Conservation (phyloP, 2,329 filamentous ascomycete species). For the Hymenoscyphus albidus region DNA sequence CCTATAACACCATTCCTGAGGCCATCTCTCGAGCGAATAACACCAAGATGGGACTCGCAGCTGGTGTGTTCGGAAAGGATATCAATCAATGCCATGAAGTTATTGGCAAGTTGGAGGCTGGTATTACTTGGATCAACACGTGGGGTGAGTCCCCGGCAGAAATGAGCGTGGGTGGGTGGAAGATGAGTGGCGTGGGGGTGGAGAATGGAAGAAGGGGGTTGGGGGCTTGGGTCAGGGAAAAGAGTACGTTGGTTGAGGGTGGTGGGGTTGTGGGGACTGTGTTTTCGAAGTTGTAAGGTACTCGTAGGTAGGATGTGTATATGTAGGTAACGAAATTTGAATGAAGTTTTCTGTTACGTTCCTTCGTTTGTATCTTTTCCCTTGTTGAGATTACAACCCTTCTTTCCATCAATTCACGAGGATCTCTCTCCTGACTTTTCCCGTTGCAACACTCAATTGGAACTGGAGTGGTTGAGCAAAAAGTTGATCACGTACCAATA, state of each 20-base stretch:
- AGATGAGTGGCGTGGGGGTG: constrained; percentile 80
- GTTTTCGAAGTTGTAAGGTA: constrained; percentile 60
- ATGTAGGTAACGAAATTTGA: background rate
- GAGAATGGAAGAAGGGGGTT: constrained; percentile 81
- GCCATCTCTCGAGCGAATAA: constrained; percentile 70
- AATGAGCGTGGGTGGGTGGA: constrained; percentile 92
- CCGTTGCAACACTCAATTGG: too few species aligned
- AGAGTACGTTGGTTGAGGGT: constrained; percentile 85
- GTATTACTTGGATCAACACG: constrained; percentile 89
- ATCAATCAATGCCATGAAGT: constrained; percentile 70
- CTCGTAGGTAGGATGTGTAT: background rate
- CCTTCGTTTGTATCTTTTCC: background rate
- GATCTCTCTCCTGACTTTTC: too few species aligned
- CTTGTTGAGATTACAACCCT: background rate
- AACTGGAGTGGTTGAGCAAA: too few species aligned
- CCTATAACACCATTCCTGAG: constrained; percentile 67
- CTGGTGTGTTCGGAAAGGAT: constrained; percentile 76
- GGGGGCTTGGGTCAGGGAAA: constrained; percentile 79
- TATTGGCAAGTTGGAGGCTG: constrained; percentile 68
- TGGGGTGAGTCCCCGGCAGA: constrained; percentile 92
- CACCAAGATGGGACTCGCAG: constrained; percentile 74
- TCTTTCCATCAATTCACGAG: background rate
- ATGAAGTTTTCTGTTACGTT: background rate
- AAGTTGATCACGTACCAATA: too few species aligned
- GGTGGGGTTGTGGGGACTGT: constrained; percentile 62